Evolutionary conservation across 352 stramenopile genomes (phyloP).

Genomic region (Globisporangium mamillatum): DNA sequence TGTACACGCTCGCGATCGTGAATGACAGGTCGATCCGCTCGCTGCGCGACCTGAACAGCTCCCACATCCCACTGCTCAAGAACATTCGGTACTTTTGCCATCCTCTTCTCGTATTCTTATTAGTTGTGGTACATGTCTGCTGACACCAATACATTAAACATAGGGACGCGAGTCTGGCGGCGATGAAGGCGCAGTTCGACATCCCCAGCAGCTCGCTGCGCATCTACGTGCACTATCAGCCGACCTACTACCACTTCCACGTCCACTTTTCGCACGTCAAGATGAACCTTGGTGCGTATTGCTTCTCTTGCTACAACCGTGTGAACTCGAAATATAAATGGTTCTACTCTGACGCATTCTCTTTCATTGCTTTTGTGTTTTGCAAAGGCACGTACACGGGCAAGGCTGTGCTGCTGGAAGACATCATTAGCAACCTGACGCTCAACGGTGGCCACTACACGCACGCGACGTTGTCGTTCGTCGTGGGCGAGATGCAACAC

Average conservation of each 20-base stretch:
- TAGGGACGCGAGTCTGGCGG: slow-evolving; percentile 57
- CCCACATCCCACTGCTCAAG: slow-evolving; percentile 60
- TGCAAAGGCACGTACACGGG: slow-evolving; percentile 58
- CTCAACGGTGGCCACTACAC: slow-evolving; percentile 64
- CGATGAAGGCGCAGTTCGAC: slow-evolving; percentile 58
- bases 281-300: slow-evolving; percentile 56
- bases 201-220: slow-evolving; percentile 52
- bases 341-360: not conserved
- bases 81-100: slow-evolving; percentile 58
- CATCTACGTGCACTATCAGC: slow-evolving; percentile 88
- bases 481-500: slow-evolving; percentile 81
- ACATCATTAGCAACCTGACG: slow-evolving; percentile 83
- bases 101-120: not conserved
- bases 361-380: not conserved
- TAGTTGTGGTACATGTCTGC: not conserved
- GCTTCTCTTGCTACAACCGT: not conserved
- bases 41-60: slow-evolving; percentile 63
- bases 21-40: slow-evolving; percentile 72
- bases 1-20: slow-evolving; percentile 83
- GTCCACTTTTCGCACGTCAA: slow-evolving; percentile 87
- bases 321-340: not conserved
- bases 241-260: slow-evolving; percentile 88
- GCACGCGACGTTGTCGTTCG: slow-evolving; percentile 67
- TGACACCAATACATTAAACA: not conserved
- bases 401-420: slow-evolving; percentile 81